Evolutionary conservation across 768 basidiomycete species (phyloP).

Genomic region (Naematelia encephala): DNA sequence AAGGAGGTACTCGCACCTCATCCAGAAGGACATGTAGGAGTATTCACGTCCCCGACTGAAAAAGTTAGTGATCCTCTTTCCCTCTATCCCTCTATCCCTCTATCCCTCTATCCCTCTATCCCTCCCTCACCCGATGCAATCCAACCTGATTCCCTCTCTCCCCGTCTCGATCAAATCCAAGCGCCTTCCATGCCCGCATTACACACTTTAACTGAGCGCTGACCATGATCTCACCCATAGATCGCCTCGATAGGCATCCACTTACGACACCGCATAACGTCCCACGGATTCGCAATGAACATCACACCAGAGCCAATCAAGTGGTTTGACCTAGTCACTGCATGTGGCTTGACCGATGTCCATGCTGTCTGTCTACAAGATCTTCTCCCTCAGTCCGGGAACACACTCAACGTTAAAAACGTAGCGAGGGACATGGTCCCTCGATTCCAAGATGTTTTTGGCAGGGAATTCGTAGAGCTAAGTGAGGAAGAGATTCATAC

Average conservation of each 20-base stretch:
- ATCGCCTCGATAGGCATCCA: constrained; percentile 95
- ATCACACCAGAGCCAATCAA: constrained; percentile 70
- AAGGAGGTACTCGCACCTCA: constrained; percentile 52
- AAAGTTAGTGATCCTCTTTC: constrained; percentile 54
- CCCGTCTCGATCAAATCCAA: no score
- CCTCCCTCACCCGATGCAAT: background rate
- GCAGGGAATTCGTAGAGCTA: background rate
- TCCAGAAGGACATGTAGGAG: constrained; percentile 77
- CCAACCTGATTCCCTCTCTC: background rate
- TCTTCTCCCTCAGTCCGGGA: background rate
- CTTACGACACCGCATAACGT: constrained; percentile 87
- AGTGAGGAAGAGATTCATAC: background rate
- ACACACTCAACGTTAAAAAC: no score
- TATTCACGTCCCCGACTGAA: constrained; percentile 73
- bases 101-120: background rate
- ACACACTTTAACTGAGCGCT: no score
- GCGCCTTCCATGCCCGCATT: no score
- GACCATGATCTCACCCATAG: constrained; percentile 26
- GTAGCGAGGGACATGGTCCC: background rate
- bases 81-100: background rate
- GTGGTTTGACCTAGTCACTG: constrained; percentile 86
- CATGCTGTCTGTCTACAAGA: constrained; percentile 60
- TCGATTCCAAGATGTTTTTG: background rate
- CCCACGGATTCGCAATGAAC: constrained; percentile 92
- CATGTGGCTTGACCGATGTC: constrained; percentile 84